These are phyloP conservation scores for Cordyceps fumosorosea DNA, from an alignment of 2,329 filamentous ascomycete species.

Conservation along the genomic window DNA sequence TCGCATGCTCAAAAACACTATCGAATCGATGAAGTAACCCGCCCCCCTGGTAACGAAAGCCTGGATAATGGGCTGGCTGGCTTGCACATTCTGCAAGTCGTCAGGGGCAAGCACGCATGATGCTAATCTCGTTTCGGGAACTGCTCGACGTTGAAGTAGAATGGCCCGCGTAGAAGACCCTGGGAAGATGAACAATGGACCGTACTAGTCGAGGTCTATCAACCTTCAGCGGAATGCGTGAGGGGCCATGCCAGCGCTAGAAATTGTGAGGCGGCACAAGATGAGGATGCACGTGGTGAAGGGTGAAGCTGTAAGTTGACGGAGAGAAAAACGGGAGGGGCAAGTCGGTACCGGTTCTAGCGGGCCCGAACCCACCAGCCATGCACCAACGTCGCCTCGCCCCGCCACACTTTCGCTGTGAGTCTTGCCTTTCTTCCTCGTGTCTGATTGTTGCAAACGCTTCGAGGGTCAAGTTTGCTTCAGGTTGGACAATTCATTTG, in stretches of 20 bases:
- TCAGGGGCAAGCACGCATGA: conserved; percentile 2
- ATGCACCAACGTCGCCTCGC: not conserved
- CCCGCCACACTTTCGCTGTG: not conserved
- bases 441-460: not conserved
- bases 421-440: not conserved
- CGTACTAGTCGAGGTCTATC: not conserved
- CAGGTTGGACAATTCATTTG: not conserved
- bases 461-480: not conserved
- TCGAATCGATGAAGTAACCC: not conserved
- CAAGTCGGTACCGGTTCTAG: conserved; percentile 4
- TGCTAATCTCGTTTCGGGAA: conserved; percentile 2
- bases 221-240: not conserved
- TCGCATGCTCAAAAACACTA: not conserved
- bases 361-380: not conserved
- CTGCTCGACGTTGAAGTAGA: not conserved
- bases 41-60: not conserved
- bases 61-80: not conserved
- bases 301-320: conserved; percentile 5
- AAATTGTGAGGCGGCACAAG: not conserved
- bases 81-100: conserved; percentile 1
- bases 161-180: not conserved
- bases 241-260: not conserved
- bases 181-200: not conserved
- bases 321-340: not conserved
- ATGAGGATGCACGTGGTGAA: not conserved